These are phyloP conservation scores for Stereocaulon alpinum DNA, from an alignment of 495 filamentous ascomycete species.

Conservation along the genomic window DNA sequence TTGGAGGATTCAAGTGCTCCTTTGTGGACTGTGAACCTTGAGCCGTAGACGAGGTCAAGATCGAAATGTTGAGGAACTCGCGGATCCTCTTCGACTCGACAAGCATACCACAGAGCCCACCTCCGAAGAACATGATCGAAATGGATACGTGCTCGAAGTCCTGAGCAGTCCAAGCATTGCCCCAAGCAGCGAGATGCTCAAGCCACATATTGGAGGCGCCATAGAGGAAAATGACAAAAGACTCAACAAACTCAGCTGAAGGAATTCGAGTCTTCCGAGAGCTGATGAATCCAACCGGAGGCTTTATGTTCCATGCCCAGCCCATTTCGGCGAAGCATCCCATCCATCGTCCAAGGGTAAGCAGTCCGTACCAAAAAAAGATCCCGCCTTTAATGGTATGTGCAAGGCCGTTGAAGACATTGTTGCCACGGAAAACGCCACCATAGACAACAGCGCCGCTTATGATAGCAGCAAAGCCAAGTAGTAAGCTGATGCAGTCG, in stretches of 20 bases:
- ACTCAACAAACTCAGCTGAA: conserved; percentile 82
- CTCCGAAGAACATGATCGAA: conserved; percentile 87
- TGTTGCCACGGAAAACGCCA: conserved; percentile 52
- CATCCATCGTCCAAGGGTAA: conserved; percentile 83
- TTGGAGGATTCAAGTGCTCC: conserved; percentile 46
- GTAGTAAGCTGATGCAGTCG: conserved; percentile 51
- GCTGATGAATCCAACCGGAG: conserved; percentile 41
- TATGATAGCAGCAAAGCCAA: conserved; percentile 54
- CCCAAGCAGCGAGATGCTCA: conserved; percentile 71
- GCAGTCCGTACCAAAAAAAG: conserved; percentile 87
- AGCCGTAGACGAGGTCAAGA: conserved; percentile 35
- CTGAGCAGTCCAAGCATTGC: conserved; percentile 56
- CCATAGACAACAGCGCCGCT: conserved; percentile 59
- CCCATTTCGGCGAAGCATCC: conserved; percentile 85
- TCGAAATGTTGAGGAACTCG: conserved; percentile 56
- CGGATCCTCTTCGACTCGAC: conserved; percentile 69
- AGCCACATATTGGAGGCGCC: conserved; percentile 85
- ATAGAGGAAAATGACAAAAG: conserved; percentile 78
- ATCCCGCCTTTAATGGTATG: conserved; percentile 97
- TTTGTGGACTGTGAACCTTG: conserved; percentile 27
- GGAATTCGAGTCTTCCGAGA: conserved; percentile 53
- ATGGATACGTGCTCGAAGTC: conserved; percentile 93
- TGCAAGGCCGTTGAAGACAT: conserved; percentile 76
- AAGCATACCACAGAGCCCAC: conserved; percentile 90
- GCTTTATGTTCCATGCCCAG: conserved; percentile 93